phyloP scores from a whole-genome alignment of 2,329 filamentous ascomycete species.

The Alternaria sp. region DNA sequence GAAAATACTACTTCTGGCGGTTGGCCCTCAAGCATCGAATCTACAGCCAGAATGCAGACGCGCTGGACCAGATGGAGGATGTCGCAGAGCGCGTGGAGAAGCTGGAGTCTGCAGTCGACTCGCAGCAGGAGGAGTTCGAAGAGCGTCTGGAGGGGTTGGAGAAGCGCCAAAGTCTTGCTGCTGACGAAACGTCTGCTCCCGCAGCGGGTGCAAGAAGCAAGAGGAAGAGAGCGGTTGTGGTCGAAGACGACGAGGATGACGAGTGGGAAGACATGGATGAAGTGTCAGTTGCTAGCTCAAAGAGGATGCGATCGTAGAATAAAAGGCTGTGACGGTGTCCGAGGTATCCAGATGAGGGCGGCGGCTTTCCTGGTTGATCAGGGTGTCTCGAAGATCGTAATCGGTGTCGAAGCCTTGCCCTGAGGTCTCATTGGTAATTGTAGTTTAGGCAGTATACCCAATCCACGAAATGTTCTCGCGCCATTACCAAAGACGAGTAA shows the following conservation, averaged over 20 bases:
- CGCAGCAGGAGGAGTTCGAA: constrained; percentile 77
- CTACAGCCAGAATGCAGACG: constrained; percentile 76
- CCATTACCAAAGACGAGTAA: not conserved
- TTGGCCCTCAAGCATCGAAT: constrained; percentile 79
- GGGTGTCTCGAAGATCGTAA: not conserved
- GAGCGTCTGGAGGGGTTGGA: constrained; percentile 64
- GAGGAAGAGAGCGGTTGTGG: constrained; percentile 46
- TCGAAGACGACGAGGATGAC: constrained; percentile 52
- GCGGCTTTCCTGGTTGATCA: not conserved
- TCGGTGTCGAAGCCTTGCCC: not conserved
- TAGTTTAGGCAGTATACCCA: constrained; percentile 16
- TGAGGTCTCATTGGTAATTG: constrained; percentile 1
- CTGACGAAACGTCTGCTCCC: constrained; percentile 22
- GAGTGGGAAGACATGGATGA: constrained; percentile 48
- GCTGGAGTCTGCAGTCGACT: constrained; percentile 72
- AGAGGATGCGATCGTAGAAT: constrained; percentile 33
- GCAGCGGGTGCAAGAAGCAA: constrained; percentile 25
- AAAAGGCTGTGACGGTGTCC: not conserved
- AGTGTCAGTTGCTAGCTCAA: constrained; percentile 39
- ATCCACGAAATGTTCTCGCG: not conserved
- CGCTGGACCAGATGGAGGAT: constrained; percentile 72
- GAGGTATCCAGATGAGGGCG: not conserved
- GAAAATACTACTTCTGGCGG: constrained; percentile 74
- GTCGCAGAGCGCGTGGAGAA: constrained; percentile 73
- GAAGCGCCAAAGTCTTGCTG: constrained; percentile 39